Evolutionary conservation across 495 filamentous ascomycete species (phyloP).

Genomic region (Lasiosphaeris hirsuta): DNA sequence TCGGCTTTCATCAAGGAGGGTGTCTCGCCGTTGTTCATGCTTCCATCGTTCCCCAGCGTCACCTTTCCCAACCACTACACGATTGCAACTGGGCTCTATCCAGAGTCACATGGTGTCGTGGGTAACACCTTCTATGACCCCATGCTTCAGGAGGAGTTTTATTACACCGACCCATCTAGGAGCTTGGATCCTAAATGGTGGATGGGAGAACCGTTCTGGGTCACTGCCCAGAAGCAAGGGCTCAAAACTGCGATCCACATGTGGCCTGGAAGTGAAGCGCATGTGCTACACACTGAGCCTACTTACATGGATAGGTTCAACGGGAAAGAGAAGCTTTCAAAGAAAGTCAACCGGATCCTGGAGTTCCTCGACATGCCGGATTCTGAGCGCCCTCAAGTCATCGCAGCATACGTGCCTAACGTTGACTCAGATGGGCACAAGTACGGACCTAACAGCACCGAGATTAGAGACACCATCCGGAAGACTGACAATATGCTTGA

Average conservation of each 20-base stretch:
- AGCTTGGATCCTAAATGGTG: constrained; percentile 89
- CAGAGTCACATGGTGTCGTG: constrained; percentile 89
- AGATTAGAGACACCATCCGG: constrained; percentile 70
- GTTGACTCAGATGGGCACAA: constrained; percentile 83
- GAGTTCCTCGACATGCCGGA: constrained; percentile 80
- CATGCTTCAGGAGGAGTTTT: constrained; percentile 70
- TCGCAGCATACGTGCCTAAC: constrained; percentile 91
- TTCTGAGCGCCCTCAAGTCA: constrained; percentile 75
- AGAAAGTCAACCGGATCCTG: constrained; percentile 75
- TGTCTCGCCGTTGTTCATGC: constrained; percentile 87
- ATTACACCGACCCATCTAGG: constrained; percentile 68
- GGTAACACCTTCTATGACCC: constrained; percentile 95
- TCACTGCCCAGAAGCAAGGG: constrained; percentile 76
- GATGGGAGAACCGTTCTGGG: constrained; percentile 89
- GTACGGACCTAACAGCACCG: constrained; percentile 91
- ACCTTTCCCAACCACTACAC: constrained; percentile 99
- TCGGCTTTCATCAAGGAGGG: constrained; percentile 76
- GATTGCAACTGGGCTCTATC: constrained; percentile 85
- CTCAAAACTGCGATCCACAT: constrained; percentile 85
- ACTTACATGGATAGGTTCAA: constrained; percentile 82
- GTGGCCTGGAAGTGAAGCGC: constrained; percentile 96
- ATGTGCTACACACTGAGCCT: constrained; percentile 64
- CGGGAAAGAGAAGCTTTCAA: constrained; percentile 63
- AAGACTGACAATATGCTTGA: constrained; percentile 78
- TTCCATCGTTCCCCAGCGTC: constrained; percentile 89